Evolutionary conservation across 257 asterid genomes (phyloP).

Genomic region (Haberlea rhodopensis): DNA sequence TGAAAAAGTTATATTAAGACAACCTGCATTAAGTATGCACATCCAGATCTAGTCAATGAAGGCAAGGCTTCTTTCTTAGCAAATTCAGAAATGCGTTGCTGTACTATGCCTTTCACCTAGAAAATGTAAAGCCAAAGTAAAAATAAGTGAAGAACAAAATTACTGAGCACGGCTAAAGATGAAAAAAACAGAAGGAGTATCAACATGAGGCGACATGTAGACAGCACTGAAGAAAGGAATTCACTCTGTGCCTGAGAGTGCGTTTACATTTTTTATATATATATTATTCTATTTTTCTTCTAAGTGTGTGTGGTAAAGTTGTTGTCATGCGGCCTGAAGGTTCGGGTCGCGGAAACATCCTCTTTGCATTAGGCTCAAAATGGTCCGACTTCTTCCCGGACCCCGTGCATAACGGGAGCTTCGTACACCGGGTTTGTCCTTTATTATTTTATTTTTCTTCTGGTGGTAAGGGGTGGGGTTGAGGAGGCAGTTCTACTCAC

Average conservation of each 20-base stretch:
- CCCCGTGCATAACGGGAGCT: too few relatives aligned
- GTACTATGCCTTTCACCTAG: slow-evolving; percentile 84
- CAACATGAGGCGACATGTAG: neutral
- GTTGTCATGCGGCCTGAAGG: too few relatives aligned
- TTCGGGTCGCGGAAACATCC: too few relatives aligned
- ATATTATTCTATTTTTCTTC: too few relatives aligned
- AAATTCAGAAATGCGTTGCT: slow-evolving; percentile 85
- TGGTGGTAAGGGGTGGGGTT: slow-evolving; percentile 3
- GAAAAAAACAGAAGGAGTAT: slow-evolving; percentile 28
- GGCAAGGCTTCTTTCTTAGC: slow-evolving; percentile 84
- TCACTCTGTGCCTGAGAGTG: neutral
- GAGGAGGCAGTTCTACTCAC: slow-evolving; percentile 44
- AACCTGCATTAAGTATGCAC: slow-evolving; percentile 97
- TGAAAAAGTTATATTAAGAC: slow-evolving; percentile 23
- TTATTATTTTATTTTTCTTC: neutral
- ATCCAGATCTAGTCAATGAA: slow-evolving; percentile 93
- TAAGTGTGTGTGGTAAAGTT: too few relatives aligned
- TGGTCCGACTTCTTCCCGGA: too few relatives aligned
- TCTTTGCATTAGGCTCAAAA: too few relatives aligned
- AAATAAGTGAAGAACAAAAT: slow-evolving; percentile 1
- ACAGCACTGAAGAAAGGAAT: slow-evolving; percentile 1
- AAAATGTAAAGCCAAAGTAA: slow-evolving; percentile 24
- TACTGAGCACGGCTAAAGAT: slow-evolving; percentile 1
- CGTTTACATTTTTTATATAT: neutral
- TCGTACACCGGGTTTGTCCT: too few relatives aligned